Conservation (phyloP, 2,329 filamentous ascomycete species). For the Pseudopithomyces maydicus region DNA sequence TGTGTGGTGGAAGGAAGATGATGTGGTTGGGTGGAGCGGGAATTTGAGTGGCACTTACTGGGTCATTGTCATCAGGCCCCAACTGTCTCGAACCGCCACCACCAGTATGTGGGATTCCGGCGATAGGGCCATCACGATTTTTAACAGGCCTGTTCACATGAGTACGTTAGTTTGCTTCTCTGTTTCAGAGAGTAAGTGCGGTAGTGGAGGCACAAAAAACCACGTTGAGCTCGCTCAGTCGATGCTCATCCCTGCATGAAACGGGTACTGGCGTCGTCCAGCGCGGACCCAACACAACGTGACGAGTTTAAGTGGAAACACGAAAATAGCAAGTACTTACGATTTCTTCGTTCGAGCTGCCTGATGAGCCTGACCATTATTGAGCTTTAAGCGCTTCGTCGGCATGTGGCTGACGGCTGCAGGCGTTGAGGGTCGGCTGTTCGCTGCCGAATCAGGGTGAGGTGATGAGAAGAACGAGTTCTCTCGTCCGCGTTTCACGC, state of each 20-base stretch:
- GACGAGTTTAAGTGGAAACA: slow-evolving; percentile 17
- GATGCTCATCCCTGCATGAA: slow-evolving; percentile 33
- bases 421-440: slow-evolving; percentile 42
- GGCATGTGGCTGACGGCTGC: slow-evolving; percentile 29
- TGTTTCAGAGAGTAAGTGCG: slow-evolving; percentile 17
- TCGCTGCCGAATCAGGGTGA: slow-evolving; percentile 34
- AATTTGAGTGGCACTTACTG: slow-evolving; percentile 55
- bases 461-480: slow-evolving; percentile 37
- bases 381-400: slow-evolving; percentile 41
- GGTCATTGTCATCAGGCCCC: slow-evolving; percentile 62
- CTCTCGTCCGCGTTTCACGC: slow-evolving; percentile 39
- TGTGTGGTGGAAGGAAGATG: slow-evolving; percentile 45
- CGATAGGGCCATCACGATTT: slow-evolving; percentile 71
- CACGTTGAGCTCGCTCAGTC: slow-evolving; percentile 41
- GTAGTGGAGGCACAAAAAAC: slow-evolving; percentile 35
- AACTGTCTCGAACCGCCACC: slow-evolving; percentile 68
- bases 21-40: slow-evolving; percentile 49
- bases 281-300: slow-evolving; percentile 14
- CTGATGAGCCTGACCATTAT: slow-evolving; percentile 31
- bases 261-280: slow-evolving; percentile 29
- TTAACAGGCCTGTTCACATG: slow-evolving; percentile 69
- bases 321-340: slow-evolving; percentile 32
- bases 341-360: slow-evolving; percentile 45
- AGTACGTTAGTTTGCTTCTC: slow-evolving; percentile 37
- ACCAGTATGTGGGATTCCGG: slow-evolving; percentile 63